These are phyloP conservation scores for Eimeria sp. DNA, from an alignment of 169 alveolate genomes.

Conservation along the genomic window DNA sequence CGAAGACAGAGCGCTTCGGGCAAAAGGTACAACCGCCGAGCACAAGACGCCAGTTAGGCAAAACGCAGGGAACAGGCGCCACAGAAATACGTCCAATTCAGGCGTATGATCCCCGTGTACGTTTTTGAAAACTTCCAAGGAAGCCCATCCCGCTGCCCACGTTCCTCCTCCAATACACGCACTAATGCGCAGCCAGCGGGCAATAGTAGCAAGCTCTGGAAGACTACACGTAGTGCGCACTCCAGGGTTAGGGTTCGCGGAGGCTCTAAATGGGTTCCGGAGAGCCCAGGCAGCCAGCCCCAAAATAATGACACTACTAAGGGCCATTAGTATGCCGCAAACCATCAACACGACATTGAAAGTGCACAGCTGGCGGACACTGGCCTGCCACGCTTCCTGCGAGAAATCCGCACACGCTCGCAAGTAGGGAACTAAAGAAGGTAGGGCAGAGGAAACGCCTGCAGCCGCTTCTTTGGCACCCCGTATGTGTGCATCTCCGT, in stretches of 20 bases:
- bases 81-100: slow-evolving; percentile 24
- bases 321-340: slow-evolving; percentile 43
- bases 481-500: not conserved
- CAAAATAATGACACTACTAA: slow-evolving; percentile 47
- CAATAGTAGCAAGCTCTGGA: slow-evolving; percentile 22
- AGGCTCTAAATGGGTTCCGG: not conserved
- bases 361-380: slow-evolving; percentile 68
- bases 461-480: not conserved
- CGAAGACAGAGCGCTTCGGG: not conserved
- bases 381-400: slow-evolving; percentile 51
- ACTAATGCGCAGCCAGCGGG: slow-evolving; percentile 32
- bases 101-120: not conserved
- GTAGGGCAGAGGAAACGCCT: slow-evolving; percentile 33
- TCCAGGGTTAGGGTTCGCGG: not conserved
- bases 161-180: slow-evolving; percentile 32
- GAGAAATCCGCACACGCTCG: slow-evolving; percentile 41
- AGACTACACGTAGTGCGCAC: not conserved
- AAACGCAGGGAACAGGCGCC: slow-evolving; percentile 54
- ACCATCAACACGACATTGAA: slow-evolving; percentile 33
- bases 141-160: slow-evolving; percentile 22
- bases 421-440: slow-evolving; percentile 45
- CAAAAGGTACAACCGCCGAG: slow-evolving; percentile 51
- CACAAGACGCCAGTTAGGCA: slow-evolving; percentile 58
- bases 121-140: not conserved
- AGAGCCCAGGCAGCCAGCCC: not conserved